Conservation (phyloP, 2,329 filamentous ascomycete genomes). For the Fusarium sp. region DNA sequence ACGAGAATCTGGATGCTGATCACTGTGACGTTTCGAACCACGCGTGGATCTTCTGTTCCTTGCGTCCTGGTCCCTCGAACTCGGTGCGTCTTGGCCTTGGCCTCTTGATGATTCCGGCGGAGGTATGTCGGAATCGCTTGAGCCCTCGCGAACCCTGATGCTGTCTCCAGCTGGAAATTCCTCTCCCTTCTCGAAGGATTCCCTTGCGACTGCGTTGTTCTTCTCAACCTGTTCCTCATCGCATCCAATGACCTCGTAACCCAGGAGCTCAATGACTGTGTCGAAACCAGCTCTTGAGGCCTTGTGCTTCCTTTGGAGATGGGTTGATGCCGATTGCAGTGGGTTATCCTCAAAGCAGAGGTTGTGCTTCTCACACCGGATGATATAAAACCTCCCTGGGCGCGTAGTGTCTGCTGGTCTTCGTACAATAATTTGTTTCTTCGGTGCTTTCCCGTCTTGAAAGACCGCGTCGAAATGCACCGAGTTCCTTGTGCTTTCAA, state of each 20-base stretch:
- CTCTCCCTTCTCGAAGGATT: conserved; percentile 13
- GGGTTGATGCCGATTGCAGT: conserved; percentile 15
- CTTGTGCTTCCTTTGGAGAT: conserved; percentile 27
- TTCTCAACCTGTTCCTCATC: conserved; percentile 21
- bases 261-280: conserved; percentile 25
- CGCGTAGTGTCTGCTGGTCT: conserved; percentile 1
- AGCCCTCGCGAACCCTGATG: conserved; percentile 11
- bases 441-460: conserved; percentile 31
- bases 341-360: conserved; percentile 30
- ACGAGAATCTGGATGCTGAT: not conserved
- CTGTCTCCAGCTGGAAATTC: conserved; percentile 9
- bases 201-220: conserved; percentile 24
- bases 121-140: not conserved
- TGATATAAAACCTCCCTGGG: conserved; percentile 29
- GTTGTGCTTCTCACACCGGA: conserved; percentile 34
- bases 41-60: not conserved
- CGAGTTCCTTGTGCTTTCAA: conserved; percentile 12
- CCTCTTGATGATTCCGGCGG: not conserved
- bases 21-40: not conserved
- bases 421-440: conserved; percentile 38
- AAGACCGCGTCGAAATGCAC: conserved; percentile 39
- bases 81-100: not conserved
- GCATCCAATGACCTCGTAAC: conserved; percentile 30
- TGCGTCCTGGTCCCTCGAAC: not conserved
- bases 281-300: not conserved